A percentile compares a stretch with the other conserved stretches of the same genome.
Conservation (phyloP, 495 filamentous ascomycete species). For the Podospora tetraspora region DNA sequence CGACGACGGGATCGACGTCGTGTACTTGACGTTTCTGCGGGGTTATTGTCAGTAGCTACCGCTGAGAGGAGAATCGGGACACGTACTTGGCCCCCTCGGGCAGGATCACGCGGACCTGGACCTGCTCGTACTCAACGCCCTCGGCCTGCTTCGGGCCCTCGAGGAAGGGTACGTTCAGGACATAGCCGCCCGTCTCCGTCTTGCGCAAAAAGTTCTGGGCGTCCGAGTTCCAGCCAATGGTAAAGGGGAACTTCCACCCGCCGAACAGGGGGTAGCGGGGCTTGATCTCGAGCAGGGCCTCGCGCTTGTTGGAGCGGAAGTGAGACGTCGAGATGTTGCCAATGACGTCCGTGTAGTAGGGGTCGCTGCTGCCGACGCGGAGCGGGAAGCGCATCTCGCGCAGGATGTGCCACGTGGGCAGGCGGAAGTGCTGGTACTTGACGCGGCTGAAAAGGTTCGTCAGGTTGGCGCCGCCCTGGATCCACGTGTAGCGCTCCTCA, state of each 20-base stretch:
- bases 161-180: conserved; percentile 93
- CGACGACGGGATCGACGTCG: conserved; percentile 54
- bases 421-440: conserved; percentile 72
- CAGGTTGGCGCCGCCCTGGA: conserved; percentile 79
- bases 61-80: neutral
- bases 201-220: conserved; percentile 68
- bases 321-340: conserved; percentile 93
- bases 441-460: conserved; percentile 81
- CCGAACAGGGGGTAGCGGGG: conserved; percentile 92
- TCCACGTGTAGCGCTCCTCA: conserved; percentile 88
- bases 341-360: conserved; percentile 95
- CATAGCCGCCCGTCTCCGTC: conserved; percentile 57
- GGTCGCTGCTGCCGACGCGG: conserved; percentile 66
- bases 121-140: conserved; percentile 76
- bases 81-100: conserved; percentile 89
- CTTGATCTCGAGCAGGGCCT: conserved; percentile 80
- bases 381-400: conserved; percentile 78
- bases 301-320: conserved; percentile 72
- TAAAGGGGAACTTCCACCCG: conserved; percentile 96
- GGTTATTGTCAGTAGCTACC: neutral
- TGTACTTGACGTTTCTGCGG: conserved; percentile 61
- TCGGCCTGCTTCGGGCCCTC: conserved; percentile 84
- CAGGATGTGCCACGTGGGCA: conserved; percentile 67
- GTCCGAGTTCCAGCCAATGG: conserved; percentile 88
- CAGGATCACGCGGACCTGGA: conserved; percentile 74